These are phyloP conservation scores for Diaporthe citriasiana DNA, from an alignment of 2,329 filamentous ascomycete species.

Conservation along the genomic window DNA sequence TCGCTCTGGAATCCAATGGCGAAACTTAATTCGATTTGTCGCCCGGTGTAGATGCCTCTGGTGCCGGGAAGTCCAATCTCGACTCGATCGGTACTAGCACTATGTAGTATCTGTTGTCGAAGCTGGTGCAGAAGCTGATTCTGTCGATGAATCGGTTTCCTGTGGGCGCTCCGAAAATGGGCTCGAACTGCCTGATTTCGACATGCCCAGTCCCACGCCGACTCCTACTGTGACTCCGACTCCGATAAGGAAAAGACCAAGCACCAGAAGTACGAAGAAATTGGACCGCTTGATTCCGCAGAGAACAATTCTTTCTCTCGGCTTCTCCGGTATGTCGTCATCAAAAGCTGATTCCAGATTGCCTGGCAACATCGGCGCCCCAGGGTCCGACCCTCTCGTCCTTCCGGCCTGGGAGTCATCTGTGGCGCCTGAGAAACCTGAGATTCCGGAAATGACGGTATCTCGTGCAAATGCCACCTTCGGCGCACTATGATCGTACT, in stretches of 20 bases:
- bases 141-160: not conserved
- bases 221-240: constrained; percentile 29
- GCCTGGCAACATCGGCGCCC: constrained; percentile 14
- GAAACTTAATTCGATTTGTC: not conserved
- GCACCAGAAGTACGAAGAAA: constrained; percentile 16
- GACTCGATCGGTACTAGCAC: not conserved
- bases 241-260: constrained; percentile 7
- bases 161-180: constrained; percentile 14
- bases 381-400: constrained; percentile 13
- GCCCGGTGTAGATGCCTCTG: not conserved
- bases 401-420: not conserved
- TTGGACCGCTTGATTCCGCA: constrained; percentile 26
- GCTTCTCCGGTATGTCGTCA: constrained; percentile 8
- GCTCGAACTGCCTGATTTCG: constrained; percentile 8
- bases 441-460: constrained; percentile 3
- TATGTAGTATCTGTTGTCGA: not conserved
- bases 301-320: not conserved
- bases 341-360: constrained; percentile 28
- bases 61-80: not conserved
- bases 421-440: not conserved
- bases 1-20: not conserved
- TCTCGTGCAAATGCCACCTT: not conserved
- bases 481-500: not conserved
- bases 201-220: constrained; percentile 30
- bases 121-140: not conserved